Conservation (phyloP, 2,329 filamentous ascomycete genomes). For the Amauroascus niger region DNA sequence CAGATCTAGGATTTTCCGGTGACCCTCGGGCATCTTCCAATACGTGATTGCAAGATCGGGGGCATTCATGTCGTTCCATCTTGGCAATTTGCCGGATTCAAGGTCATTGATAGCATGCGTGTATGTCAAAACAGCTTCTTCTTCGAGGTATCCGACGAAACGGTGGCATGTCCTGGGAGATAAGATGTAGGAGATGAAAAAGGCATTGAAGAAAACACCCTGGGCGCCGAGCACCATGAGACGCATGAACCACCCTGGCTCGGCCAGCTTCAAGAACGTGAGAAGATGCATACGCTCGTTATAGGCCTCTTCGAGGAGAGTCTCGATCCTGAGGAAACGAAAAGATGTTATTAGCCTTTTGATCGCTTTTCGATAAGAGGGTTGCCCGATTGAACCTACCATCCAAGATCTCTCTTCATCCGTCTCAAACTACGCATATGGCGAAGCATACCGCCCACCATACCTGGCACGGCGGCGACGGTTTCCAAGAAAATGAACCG, state of each 20-base stretch:
- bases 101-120: constrained; percentile 80
- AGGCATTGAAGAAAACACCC: constrained; percentile 90
- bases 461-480: constrained; percentile 88
- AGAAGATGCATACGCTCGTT: constrained; percentile 91
- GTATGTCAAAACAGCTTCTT: constrained; percentile 94
- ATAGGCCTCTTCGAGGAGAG: constrained; percentile 77
- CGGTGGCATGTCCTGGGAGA: constrained; percentile 82
- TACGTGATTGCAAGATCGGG: constrained; percentile 86
- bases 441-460: constrained; percentile 90
- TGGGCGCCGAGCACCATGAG: constrained; percentile 84
- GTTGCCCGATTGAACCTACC: constrained; percentile 35
- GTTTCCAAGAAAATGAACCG: constrained; percentile 90
- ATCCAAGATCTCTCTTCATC: constrained; percentile 55
- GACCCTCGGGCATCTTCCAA: constrained; percentile 84
- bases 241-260: constrained; percentile 83
- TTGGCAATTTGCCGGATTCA: constrained; percentile 70
- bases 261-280: constrained; percentile 84
- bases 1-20: constrained; percentile 73
- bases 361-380: neutral
- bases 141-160: constrained; percentile 94
- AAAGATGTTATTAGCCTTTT: neutral
- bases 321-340: constrained; percentile 62
- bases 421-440: constrained; percentile 58
- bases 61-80: constrained; percentile 67
- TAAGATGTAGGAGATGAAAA: constrained; percentile 82